Evolutionary conservation across 306 rosid species (phyloP).

Genomic region (Quercus mongolica): DNA sequence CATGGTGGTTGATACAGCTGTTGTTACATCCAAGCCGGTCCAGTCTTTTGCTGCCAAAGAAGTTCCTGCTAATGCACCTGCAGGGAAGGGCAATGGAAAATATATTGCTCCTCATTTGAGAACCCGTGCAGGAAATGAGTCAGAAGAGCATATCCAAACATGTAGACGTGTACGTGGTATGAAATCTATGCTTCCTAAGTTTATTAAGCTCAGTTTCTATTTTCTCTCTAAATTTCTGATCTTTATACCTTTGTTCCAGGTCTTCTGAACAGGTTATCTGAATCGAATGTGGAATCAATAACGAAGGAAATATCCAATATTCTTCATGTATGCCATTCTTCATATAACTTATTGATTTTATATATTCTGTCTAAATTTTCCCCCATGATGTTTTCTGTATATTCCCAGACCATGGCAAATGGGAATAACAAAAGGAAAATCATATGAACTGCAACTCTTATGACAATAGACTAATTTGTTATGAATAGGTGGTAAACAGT

Average conservation of each 20-base stretch:
- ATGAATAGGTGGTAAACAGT: background rate
- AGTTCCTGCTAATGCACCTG: constrained; percentile 30
- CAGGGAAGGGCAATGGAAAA: constrained; percentile 35
- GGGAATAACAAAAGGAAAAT: background rate
- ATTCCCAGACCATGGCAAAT: background rate
- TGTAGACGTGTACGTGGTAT: constrained; percentile 59
- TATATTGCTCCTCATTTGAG: constrained; percentile 78
- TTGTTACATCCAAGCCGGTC: constrained; percentile 13
- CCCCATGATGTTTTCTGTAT: background rate
- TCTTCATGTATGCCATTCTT: constrained; percentile 37
- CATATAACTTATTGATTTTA: background rate
- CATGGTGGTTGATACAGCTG: constrained; percentile 1
- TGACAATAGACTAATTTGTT: background rate
- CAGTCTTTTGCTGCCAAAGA: constrained; percentile 20
- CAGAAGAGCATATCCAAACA: constrained; percentile 65
- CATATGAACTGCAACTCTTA: background rate
- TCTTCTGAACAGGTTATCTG: constrained; percentile 65
- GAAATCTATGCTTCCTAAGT: constrained; percentile 16
- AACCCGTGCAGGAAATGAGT: constrained; percentile 58
- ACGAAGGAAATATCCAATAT: constrained; percentile 61
- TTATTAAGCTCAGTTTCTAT: background rate
- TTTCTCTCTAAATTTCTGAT: background rate
- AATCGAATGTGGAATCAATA: constrained; percentile 69
- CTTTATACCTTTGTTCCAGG: constrained; percentile 38
- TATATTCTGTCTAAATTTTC: background rate